These are phyloP conservation scores for Penicillium waksmanii DNA, from an alignment of 495 filamentous ascomycete species.

Conservation along the genomic window DNA sequence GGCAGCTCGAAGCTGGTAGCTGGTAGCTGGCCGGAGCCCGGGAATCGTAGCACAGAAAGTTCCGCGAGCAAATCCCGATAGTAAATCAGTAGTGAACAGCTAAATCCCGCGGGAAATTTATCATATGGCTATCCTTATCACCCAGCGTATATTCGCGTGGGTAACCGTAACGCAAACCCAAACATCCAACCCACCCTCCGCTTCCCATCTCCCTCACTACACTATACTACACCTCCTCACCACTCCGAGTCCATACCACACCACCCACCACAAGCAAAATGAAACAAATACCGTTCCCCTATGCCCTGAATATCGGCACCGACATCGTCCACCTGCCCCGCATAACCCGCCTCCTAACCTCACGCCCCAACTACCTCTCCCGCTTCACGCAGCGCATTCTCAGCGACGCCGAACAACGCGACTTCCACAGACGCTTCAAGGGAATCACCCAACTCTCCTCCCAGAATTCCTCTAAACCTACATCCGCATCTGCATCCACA, in stretches of 20 bases:
- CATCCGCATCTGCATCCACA: background rate
- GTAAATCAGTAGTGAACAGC: no score
- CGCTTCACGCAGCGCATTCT: slow-evolving; percentile 59
- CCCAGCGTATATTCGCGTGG: no score
- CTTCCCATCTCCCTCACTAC: background rate
- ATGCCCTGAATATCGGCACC: slow-evolving; percentile 52
- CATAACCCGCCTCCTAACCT: slow-evolving; percentile 48
- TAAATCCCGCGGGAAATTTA: no score
- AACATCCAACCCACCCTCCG: background rate
- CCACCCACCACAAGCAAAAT: slow-evolving; percentile 17
- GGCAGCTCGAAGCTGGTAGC: background rate
- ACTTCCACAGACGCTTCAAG: slow-evolving; percentile 45
- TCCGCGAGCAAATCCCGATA: no score
- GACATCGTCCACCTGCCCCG: slow-evolving; percentile 60
- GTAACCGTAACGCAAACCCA: background rate
- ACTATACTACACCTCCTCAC: slow-evolving; percentile 9
- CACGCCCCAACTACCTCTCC: slow-evolving; percentile 41
- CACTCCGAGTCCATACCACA: background rate
- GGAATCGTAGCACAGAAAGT: no score
- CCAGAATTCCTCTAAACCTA: background rate
- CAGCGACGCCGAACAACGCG: slow-evolving; percentile 43
- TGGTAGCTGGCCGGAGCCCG: background rate
- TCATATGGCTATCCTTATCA: no score
- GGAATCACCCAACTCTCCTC: slow-evolving; percentile 10
- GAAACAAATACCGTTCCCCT: slow-evolving; percentile 44